Conservation (phyloP, 257 asterid species). For the Nyctanthes arbortristis region DNA sequence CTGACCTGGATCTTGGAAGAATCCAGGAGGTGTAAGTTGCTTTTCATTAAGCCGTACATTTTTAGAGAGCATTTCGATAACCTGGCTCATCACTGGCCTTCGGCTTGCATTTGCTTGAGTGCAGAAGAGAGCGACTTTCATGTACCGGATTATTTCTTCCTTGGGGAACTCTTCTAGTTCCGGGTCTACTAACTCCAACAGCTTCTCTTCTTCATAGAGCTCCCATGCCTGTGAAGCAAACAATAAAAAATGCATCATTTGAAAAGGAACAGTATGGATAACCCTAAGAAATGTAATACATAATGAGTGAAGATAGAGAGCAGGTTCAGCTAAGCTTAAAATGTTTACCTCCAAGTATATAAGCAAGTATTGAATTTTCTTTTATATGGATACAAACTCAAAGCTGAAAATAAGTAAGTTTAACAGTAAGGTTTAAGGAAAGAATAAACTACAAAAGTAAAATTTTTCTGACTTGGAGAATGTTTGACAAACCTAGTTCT, state of each 20-base stretch:
- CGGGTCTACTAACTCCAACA: conserved; percentile 75
- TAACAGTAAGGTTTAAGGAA: background rate
- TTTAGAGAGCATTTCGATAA: conserved; percentile 70
- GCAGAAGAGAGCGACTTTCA: conserved; percentile 91
- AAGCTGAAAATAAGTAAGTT: background rate
- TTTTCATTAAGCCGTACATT: conserved; percentile 69
- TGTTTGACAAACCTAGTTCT: too few species aligned
- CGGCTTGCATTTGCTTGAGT: conserved; percentile 76
- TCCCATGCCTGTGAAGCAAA: conserved; percentile 71
- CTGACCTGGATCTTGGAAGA: conserved; percentile 52
- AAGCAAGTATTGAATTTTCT: background rate
- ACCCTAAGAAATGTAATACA: background rate
- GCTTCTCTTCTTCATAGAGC: conserved; percentile 56
- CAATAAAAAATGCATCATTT: background rate
- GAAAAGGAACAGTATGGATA: background rate
- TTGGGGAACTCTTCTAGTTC: conserved; percentile 60
- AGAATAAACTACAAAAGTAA: background rate
- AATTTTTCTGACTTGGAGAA: background rate
- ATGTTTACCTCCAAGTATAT: background rate
- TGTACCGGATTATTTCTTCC: conserved; percentile 60
- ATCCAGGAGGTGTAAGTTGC: conserved; percentile 82
- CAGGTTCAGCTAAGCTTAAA: background rate
- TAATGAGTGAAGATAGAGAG: background rate
- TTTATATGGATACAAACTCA: background rate
- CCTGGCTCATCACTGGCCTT: conserved; percentile 93